Base-by-base conservation (phyloP, 2,329 filamentous ascomycete species). In the Fusarium secorum region DNA sequence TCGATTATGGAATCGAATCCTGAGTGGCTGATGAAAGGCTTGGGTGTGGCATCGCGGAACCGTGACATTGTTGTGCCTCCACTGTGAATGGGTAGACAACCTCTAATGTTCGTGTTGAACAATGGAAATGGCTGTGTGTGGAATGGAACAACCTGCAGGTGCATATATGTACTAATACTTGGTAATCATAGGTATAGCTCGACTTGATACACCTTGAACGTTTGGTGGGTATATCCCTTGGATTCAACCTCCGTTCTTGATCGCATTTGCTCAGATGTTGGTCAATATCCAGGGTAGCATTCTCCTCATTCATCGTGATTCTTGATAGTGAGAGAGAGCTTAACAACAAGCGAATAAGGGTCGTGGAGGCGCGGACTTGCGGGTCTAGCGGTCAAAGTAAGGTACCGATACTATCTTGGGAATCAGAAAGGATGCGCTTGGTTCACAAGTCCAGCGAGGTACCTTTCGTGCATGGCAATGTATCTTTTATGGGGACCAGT, bases 391-490 rank as follows among this genome's bases (percentile, higher is more conserved):
- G 64, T 60, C 57, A 52, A 71, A 57, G 68, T 64, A 68, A 71
- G 68, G 68, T 61, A 71, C 68, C 66, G 63, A 58, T 65, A 42
- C 64, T 69, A 71, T 71, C 46, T 72, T 66, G 49, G 60, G 69
- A 64, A 54, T 33, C 65, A 35, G 26, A 41, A 49, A 45, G 64
- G 28, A 64, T 56, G 41, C 36, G 48, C 30, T 52, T 28, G 49
- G 28, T 35, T 57, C 38, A n/a, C 18, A 68, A 57, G 69, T 69
- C 48, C 52, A 71, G 24, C 28, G 38, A 71, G 26, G 60, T 72
- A 72, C 44, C 46, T 51, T 28, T 46, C 7, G 35, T 35, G 64
- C 52, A 66, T 68, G 53, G n/a, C 24, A 36, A 53, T 48, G 68
- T 71, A 71, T 35, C 53, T 44, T 69, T 65, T 65, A 60, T 66